Percentiles rank a stretch among this genome's conserved stretches.
phyloP scores from a whole-genome alignment of 2,329 filamentous ascomycete genomes.

The Fusarium neocosmosporiellum region DNA sequence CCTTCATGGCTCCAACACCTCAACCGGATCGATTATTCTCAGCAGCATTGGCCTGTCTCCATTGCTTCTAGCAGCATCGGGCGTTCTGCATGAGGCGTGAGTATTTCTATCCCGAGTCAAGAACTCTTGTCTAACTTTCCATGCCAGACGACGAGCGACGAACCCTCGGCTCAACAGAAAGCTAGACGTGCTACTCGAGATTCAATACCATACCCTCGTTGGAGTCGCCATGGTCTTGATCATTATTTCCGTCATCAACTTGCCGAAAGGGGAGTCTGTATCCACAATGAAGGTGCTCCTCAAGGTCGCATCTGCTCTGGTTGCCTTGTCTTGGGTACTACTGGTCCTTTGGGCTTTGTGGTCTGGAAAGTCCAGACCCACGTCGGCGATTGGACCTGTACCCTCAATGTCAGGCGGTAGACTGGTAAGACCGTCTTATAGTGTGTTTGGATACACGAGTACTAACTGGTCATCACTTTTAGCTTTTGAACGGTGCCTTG shows the following conservation, averaged over 20 bases:
- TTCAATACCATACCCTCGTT: slow-evolving; percentile 13
- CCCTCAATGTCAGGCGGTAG: slow-evolving; percentile 4
- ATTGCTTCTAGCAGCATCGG: slow-evolving; percentile 7
- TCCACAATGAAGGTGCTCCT: slow-evolving; percentile 4
- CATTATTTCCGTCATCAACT: slow-evolving; percentile 6
- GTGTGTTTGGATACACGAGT: background rate
- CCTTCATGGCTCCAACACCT: background rate
- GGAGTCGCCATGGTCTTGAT: slow-evolving; percentile 11
- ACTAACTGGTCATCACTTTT: background rate
- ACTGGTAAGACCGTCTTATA: background rate
- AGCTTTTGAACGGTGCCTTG: slow-evolving; percentile 9
- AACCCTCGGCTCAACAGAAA: slow-evolving; percentile 18
- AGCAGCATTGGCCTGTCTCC: slow-evolving; percentile 18
- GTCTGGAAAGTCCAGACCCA: background rate
- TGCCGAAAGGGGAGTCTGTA: background rate
- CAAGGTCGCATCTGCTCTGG: slow-evolving; percentile 4
- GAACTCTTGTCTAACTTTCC: background rate
- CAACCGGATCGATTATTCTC: background rate
- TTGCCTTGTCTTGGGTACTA: slow-evolving; percentile 6
- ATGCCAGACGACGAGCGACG: slow-evolving; percentile 7
- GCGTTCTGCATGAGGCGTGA: slow-evolving; percentile 19
- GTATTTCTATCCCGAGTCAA: background rate
- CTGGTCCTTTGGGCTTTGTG: slow-evolving; percentile 5
- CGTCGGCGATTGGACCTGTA: background rate
- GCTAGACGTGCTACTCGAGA: slow-evolving; percentile 15